A percentile compares a stretch with the other conserved stretches of the same genome.
phyloP scores from a whole-genome alignment of 257 asterid genomes.

The Capsicum pubescens region DNA sequence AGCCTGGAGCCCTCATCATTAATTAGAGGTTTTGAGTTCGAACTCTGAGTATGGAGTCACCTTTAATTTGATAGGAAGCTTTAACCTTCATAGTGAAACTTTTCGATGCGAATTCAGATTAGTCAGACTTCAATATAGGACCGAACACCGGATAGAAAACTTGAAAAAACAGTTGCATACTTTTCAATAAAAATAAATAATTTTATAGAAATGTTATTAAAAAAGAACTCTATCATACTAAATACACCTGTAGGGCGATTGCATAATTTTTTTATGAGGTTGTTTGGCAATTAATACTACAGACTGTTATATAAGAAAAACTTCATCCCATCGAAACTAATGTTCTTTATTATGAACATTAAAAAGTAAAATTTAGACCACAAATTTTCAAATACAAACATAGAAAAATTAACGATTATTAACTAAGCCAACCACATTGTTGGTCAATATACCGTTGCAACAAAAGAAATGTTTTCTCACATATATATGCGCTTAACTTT shows the following conservation, averaged over 20 bases:
- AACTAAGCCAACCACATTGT: background rate
- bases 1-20: too few relatives aligned
- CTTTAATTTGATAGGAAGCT: too few relatives aligned
- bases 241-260: background rate
- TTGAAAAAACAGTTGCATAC: too few relatives aligned
- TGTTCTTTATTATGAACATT: too few relatives aligned
- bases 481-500: background rate
- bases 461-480: background rate
- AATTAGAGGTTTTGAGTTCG: too few relatives aligned
- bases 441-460: background rate
- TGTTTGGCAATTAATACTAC: background rate
- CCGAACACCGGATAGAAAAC: too few relatives aligned
- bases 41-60: too few relatives aligned
- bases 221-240: background rate
- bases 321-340: too few relatives aligned
- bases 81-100: too few relatives aligned
- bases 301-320: too few relatives aligned
- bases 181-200: background rate
- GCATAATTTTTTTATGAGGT: background rate
- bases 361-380: conserved; percentile 4
- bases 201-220: background rate
- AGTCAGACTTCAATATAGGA: too few relatives aligned
- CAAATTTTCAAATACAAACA: background rate
- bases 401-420: background rate
- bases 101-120: too few relatives aligned